A percentile compares a stretch with the other conserved stretches of the same genome.
Evolutionary conservation across 2,329 filamentous ascomycete species (phyloP).

Genomic region (Mariannaea sp.): DNA sequence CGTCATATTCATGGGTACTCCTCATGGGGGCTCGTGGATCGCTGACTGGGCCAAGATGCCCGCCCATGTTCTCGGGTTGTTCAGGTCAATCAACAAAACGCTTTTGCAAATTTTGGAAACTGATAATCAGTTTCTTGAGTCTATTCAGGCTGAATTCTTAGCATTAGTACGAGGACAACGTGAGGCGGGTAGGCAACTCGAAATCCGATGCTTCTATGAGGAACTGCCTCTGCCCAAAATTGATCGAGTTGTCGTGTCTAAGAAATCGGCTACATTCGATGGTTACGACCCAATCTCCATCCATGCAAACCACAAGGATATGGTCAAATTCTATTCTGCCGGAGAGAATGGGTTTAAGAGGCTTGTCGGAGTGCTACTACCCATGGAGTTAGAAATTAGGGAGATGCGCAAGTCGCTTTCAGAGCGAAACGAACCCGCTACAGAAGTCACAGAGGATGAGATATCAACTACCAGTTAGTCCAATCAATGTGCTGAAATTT

Average conservation of each 20-base stretch:
- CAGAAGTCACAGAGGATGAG: no score
- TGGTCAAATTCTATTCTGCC: conserved; percentile 40
- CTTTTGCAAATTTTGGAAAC: conserved; percentile 38
- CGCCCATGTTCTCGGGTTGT: conserved; percentile 35
- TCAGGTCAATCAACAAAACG: conserved; percentile 40
- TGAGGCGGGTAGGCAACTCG: conserved; percentile 21
- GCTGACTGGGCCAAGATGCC: conserved; percentile 43
- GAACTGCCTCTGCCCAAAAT: conserved; percentile 37
- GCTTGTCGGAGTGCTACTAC: conserved; percentile 27
- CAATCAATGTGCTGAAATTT: no score
- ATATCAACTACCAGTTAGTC: no score
- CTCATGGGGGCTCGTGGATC: conserved; percentile 43
- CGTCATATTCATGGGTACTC: conserved; percentile 47
- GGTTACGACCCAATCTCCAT: conserved; percentile 38
- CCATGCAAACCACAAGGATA: conserved; percentile 40
- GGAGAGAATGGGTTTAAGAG: conserved; percentile 40
- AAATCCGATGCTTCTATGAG: conserved; percentile 45
- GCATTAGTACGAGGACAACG: conserved; percentile 34
- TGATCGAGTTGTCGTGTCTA: conserved; percentile 34
- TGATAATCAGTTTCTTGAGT: conserved; percentile 31
- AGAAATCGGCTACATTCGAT: conserved; percentile 39
- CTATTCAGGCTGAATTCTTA: conserved; percentile 35
- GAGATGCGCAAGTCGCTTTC: no score
- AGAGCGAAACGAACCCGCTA: no score
- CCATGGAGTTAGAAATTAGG: conserved; percentile 9